Percentiles rank a stretch among this genome's conserved stretches.
These are phyloP conservation scores for Holtermanniella nyarrowii DNA, from an alignment of 768 basidiomycete genomes.

Conservation along the genomic window DNA sequence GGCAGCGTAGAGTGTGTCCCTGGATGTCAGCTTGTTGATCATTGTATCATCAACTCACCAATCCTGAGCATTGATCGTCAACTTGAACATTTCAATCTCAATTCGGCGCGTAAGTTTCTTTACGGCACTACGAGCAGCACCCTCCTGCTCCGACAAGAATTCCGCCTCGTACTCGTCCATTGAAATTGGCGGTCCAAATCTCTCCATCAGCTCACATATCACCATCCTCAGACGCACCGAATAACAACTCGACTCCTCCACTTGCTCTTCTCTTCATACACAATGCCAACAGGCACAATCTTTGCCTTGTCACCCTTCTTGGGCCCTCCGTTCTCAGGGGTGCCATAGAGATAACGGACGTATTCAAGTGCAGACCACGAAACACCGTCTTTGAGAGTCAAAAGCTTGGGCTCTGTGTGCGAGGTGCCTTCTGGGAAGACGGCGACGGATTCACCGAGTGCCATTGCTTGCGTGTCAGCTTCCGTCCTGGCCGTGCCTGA, in stretches of 20 bases:
- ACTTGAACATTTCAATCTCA: slow-evolving; percentile 57
- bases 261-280: slow-evolving; percentile 91
- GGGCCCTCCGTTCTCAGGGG: slow-evolving; percentile 26
- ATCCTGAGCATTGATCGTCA: slow-evolving; percentile 85
- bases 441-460: slow-evolving; percentile 70
- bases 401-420: slow-evolving; percentile 85
- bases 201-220: slow-evolving; percentile 31
- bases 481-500: background rate
- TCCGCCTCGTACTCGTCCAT: slow-evolving; percentile 65
- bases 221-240: slow-evolving; percentile 23
- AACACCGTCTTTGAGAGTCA: slow-evolving; percentile 78
- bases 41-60: slow-evolving; percentile 55
- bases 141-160: slow-evolving; percentile 61
- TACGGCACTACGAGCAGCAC: slow-evolving; percentile 63
- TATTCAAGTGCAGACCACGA: slow-evolving; percentile 94
- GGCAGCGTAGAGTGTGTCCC: slow-evolving; percentile 82
- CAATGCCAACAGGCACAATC: slow-evolving; percentile 76
- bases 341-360: slow-evolving; percentile 54
- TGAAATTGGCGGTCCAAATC: slow-evolving; percentile 71
- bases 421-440: slow-evolving; percentile 52
- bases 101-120: slow-evolving; percentile 73
- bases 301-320: slow-evolving; percentile 47
- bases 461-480: slow-evolving; percentile 47
- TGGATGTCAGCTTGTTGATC: no score
- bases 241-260: slow-evolving; percentile 75